Percentiles rank a stretch among this genome's conserved stretches.
phyloP scores from a whole-genome alignment of 768 basidiomycete genomes.

The Serpula lacrymans region DNA sequence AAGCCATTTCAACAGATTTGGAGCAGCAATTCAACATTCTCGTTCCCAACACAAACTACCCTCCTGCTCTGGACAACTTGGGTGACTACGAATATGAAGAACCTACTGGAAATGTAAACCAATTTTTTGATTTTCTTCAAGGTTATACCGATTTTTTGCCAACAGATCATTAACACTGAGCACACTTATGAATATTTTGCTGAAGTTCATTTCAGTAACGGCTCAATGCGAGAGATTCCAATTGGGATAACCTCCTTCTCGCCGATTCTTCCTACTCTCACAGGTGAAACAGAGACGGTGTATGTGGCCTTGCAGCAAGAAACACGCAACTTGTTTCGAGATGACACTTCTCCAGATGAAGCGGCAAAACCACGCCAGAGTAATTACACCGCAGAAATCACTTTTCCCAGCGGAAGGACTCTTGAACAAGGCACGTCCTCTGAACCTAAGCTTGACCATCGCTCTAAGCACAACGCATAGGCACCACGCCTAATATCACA shows the following conservation, averaged over 20 bases:
- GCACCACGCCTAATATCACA: too few species aligned
- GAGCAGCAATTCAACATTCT: conserved; percentile 9
- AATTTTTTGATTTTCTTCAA: too few species aligned
- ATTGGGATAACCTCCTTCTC: conserved; percentile 16
- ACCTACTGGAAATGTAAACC: too few species aligned
- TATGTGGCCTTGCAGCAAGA: neutral
- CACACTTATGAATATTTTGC: conserved; percentile 17
- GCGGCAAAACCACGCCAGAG: neutral
- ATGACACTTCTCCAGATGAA: neutral
- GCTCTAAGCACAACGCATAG: neutral
- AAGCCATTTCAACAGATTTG: neutral
- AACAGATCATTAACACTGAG: neutral
- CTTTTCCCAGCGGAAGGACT: neutral
- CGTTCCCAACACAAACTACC: conserved; percentile 19
- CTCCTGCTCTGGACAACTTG: conserved; percentile 9
- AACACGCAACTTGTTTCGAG: too few species aligned
- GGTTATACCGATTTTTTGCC: neutral
- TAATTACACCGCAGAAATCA: neutral
- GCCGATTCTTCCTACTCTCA: conserved; percentile 3
- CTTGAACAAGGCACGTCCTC: neutral
- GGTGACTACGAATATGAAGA: too few species aligned
- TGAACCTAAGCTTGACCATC: neutral
- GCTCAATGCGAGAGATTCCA: conserved; percentile 10
- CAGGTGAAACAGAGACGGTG: neutral
- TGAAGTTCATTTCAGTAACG: conserved; percentile 12